Percentiles rank a stretch among this genome's conserved stretches.
These are phyloP conservation scores for Penstemon eatonii DNA, from an alignment of 257 asterid genomes.

Conservation along the genomic window DNA sequence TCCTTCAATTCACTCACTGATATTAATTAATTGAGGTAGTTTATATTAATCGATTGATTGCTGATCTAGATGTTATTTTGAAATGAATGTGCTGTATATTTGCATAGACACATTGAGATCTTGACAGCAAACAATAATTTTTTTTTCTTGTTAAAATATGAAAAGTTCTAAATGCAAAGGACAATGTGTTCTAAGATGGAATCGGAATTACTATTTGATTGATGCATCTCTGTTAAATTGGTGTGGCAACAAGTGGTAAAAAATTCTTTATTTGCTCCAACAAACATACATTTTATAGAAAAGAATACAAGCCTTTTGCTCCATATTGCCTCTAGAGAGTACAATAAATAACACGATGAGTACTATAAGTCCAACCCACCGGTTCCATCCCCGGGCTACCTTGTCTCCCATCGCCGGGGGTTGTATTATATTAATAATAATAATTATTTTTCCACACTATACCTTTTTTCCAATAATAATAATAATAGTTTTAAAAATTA, in stretches of 20 bases:
- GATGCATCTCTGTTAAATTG: not conserved
- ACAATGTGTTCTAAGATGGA: not conserved
- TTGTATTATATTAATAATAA: not conserved
- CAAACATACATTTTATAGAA: not conserved
- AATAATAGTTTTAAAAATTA: too few species aligned
- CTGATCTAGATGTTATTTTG: too few species aligned
- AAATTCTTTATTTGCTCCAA: not conserved
- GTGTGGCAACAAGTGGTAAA: not conserved
- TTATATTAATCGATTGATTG: too few species aligned
- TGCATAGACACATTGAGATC: not conserved
- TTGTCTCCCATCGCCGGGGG: not conserved
- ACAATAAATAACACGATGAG: constrained; percentile 1
- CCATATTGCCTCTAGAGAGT: not conserved
- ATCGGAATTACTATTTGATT: not conserved
- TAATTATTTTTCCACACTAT: not conserved
- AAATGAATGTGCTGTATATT: not conserved
- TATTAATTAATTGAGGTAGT: too few species aligned
- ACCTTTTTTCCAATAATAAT: too few species aligned
- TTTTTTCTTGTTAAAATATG: not conserved
- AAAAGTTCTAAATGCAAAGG: not conserved
- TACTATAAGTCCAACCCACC: not conserved
- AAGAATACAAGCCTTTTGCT: not conserved
- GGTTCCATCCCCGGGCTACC: too few species aligned
- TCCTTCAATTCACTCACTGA: too few species aligned
- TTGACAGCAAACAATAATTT: not conserved